Evolutionary conservation across 108 stramenopile species (phyloP), one percentile per base, ranked within the genome.

Genomic region (Parmales sp.): DNA sequence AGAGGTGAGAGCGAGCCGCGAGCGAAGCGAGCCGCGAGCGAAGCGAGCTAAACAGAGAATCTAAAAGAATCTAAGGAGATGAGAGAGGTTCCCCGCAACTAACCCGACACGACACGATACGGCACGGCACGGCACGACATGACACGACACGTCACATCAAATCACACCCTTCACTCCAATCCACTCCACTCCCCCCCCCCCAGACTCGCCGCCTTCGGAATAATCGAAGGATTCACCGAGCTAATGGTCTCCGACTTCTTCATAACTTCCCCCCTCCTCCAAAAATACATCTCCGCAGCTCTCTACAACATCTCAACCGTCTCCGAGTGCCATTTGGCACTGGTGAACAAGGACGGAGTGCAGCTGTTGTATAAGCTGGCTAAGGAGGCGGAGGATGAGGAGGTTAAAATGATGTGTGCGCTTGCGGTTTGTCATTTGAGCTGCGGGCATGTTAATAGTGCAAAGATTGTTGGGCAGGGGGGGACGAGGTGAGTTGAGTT

Each of bases 371-470:
- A 34, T 28, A 16, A 34, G 26, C 54, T 60, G 31, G n/a, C n/a
- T n/a, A 34, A 34, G 54, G 54, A 60, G 31, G 36, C 6, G 6
- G 54, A 34, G 13, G 54, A 60, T 20, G 54, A 2, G 28, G 31
- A 60, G 13, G 16, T 60, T 6, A 60, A 60, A 34, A 60, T 28
- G 26, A 34, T 60, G 3, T 60, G 54, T 34, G 54, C 54, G 16
- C 31, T 60, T 4, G 36, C 54, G 29, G 18, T 16, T 11, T 28
- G 31, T 13, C 29, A 60, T 34, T 34, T 60, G 29, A 60, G 54
- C 54, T 60, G 54, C 54, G 54, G 54, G 1, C 29, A 34, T 11
- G 54, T 60, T 16, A 60, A 60, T 34, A 60, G 54, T 31, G 54
- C 54, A 16, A 60, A 60, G 31, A 60, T 60, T 20, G 54, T 60